Conservation (phyloP, 2,329 filamentous ascomycete genomes). For the Aspergillus brunneoviolaceus region DNA sequence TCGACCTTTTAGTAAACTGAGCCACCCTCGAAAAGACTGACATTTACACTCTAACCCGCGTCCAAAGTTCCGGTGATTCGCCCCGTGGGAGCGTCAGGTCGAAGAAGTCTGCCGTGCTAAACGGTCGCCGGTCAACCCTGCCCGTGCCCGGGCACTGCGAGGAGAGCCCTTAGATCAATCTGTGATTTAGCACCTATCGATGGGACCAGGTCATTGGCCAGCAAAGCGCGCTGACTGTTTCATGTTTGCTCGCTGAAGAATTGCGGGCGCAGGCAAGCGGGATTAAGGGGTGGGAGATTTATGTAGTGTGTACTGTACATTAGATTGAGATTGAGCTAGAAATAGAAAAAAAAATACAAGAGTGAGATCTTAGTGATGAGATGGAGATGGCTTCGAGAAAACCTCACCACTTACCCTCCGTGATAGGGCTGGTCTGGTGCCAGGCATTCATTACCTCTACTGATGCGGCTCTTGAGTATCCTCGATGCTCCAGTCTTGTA, state of each 20-base stretch:
- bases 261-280: background rate
- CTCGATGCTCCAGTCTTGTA: no score
- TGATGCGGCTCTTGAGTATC: no score
- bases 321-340: background rate
- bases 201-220: constrained; percentile 12
- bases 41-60: background rate
- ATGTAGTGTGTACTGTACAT: no score
- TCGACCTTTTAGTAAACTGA: no score
- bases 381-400: background rate
- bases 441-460: no score
- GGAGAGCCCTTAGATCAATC: background rate
- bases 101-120: background rate
- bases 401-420: background rate
- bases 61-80: background rate
- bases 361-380: background rate
- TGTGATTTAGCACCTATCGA: constrained; percentile 4
- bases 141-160: background rate
- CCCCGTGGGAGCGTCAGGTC: background rate
- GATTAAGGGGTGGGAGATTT: background rate
- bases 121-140: background rate
- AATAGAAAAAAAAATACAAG: background rate
- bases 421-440: no score
- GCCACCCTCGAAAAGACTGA: no score
- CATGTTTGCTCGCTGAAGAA: constrained; percentile 14
- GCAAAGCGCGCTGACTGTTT: constrained; percentile 18